Base-by-base conservation (phyloP, 352 stramenopile species). In the Pythium periplocum region DNA sequence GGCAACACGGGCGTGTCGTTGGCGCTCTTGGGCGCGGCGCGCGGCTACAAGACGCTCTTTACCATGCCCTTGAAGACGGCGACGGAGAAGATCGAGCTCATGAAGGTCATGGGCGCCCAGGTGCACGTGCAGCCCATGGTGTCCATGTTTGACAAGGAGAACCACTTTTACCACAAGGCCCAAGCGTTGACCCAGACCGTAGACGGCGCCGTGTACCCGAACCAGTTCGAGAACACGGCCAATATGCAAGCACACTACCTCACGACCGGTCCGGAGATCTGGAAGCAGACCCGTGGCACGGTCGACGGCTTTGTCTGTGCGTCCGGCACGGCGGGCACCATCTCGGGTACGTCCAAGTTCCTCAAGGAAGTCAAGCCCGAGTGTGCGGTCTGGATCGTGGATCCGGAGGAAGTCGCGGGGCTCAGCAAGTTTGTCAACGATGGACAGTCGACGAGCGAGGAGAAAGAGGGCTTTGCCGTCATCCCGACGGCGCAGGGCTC, bases 1-100 rank as follows among this genome's bases (percentile, higher is more conserved):
- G 93, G 93, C 34, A 98, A 97, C 71, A 98, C 90, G 7, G 93
- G 93, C 2, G 88, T 98, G 33, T 95, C 87, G 3, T 69, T 98
- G 0, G 90, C 93, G 11, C 75, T 98, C 36, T 78, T 97, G 39
- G 89, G 77, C 4, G 80, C 86, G 6, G 80, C 86, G 52, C 72
- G 87, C 34, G 93, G 93, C 11, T 96, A 96, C 69, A 79, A 87
- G 49, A 81, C 73, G 34, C 54, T 89, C 32, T 76, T 93, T 48
- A 89, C 78, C 9, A 90, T 93, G 80, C 78, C 81, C 2, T 53
- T 75, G 11, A 84, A 76, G 57, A 88, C 78, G 0, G 75, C 80
- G 9, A 61, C 63, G 26, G 83, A 93, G 56, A 93, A 93, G 59
- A 72, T 88, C 44, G 78, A 88, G 54, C 69, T 90, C 46, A 90